Evolutionary conservation across 2,329 filamentous ascomycete species (phyloP).

Genomic region (Cylindrodendrum hubeiense): DNA sequence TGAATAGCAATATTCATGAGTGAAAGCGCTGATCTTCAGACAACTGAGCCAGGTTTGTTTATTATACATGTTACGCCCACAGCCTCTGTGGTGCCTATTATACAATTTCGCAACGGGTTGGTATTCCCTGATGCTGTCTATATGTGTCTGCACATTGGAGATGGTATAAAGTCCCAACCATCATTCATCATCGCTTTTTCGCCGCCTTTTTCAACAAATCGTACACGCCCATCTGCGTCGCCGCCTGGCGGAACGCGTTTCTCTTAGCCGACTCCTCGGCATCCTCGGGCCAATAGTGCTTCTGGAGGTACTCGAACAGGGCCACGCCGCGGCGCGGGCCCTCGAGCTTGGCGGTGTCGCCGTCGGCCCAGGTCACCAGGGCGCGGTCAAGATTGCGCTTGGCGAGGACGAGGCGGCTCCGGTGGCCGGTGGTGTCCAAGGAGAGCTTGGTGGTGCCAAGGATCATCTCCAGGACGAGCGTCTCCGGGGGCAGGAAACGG

Average conservation of each 20-base stretch:
- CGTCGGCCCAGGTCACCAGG: slow-evolving; percentile 46
- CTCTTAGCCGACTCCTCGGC: slow-evolving; percentile 40
- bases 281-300: slow-evolving; percentile 50
- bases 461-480: slow-evolving; percentile 60
- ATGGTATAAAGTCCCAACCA: slow-evolving; percentile 9
- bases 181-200: slow-evolving; percentile 24
- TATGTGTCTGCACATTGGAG: slow-evolving; percentile 2
- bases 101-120: slow-evolving; percentile 12
- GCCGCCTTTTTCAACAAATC: slow-evolving; percentile 44
- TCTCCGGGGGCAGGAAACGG: slow-evolving; percentile 58
- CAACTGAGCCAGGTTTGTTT: slow-evolving; percentile 1
- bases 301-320: slow-evolving; percentile 58
- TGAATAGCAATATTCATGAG: no score
- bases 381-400: slow-evolving; percentile 58
- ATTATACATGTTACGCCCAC: slow-evolving; percentile 4
- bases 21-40: not conserved
- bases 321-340: slow-evolving; percentile 52
- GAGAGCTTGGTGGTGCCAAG: slow-evolving; percentile 59
- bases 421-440: slow-evolving; percentile 55
- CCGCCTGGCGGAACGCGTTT: slow-evolving; percentile 48
- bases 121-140: not conserved
- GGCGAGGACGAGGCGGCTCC: slow-evolving; percentile 56
- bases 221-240: slow-evolving; percentile 59
- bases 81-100: slow-evolving; percentile 1
- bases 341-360: slow-evolving; percentile 52